Conservation (phyloP, 805 yeast genomes). For the Candida krabiensis region DNA sequence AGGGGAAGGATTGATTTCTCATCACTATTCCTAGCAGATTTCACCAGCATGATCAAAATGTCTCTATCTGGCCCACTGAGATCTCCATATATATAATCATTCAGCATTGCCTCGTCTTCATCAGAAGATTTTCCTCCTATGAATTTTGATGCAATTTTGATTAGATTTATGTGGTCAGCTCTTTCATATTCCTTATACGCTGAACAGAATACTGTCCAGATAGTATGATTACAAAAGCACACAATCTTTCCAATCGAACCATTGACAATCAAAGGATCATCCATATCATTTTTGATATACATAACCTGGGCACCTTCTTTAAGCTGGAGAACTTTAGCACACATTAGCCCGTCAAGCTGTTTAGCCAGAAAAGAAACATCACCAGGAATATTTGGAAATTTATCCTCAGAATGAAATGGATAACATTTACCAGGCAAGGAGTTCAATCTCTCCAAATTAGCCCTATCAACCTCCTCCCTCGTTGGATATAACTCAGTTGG, state of each 20-base stretch:
- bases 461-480: conserved; percentile 75
- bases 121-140: conserved; percentile 13
- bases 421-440: conserved; percentile 47
- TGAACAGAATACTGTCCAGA: conserved; percentile 27
- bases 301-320: conserved; percentile 93
- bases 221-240: conserved; percentile 43
- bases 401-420: conserved; percentile 48
- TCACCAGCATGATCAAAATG: conserved; percentile 21
- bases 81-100: conserved; percentile 15
- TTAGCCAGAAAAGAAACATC: conserved; percentile 14
- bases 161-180: conserved; percentile 13
- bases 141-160: conserved; percentile 16
- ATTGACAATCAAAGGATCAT: conserved; percentile 76
- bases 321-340: conserved; percentile 58
- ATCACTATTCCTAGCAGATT: conserved; percentile 21
- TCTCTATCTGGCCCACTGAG: conserved; percentile 4
- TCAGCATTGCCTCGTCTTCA: conserved; percentile 20
- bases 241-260: conserved; percentile 85
- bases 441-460: conserved; percentile 58
- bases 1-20: conserved; percentile 37
- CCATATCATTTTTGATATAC: conserved; percentile 71
- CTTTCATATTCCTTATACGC: conserved; percentile 27
- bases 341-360: conserved; percentile 55
- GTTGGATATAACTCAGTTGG: conserved; percentile 93
- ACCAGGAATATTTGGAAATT: conserved; percentile 12